phyloP scores from a whole-genome alignment of 148 eudicot species.

The Chenopodium album region DNA sequence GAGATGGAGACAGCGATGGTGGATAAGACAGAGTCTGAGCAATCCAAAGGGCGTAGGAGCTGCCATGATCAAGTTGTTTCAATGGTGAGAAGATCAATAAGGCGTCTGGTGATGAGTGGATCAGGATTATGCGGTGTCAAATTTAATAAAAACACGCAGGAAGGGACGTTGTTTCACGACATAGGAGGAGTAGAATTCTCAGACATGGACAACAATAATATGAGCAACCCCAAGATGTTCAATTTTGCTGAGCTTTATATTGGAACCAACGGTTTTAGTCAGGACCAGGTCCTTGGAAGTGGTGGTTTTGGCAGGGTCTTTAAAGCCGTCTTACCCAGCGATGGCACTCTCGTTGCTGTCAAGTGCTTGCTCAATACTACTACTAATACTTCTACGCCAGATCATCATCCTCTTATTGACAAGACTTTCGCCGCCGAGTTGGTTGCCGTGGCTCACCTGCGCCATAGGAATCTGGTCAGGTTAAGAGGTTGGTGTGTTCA shows the following conservation, averaged over 20 bases:
- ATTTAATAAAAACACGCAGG: not conserved
- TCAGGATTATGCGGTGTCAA: conserved; percentile 7
- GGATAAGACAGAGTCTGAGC: conserved; percentile 5
- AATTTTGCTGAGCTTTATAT: conserved; percentile 86
- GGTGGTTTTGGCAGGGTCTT: conserved; percentile 91
- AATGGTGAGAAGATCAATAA: conserved; percentile 28
- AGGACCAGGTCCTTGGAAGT: conserved; percentile 64
- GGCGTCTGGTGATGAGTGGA: conserved; percentile 21
- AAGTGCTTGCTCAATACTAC: conserved; percentile 51
- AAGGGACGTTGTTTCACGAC: conserved; percentile 45
- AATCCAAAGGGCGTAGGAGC: not conserved
- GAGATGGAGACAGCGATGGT: conserved; percentile 8
- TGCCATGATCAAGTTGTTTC: conserved; percentile 23
- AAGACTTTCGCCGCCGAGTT: conserved; percentile 87
- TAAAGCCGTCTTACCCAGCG: conserved; percentile 72
- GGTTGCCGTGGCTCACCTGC: conserved; percentile 91
- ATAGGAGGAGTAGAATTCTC: conserved; percentile 59
- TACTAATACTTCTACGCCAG: not conserved
- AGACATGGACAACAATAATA: conserved; percentile 23
- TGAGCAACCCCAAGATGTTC: conserved; percentile 53
- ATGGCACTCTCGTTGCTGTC: conserved; percentile 73
- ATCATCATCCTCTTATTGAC: conserved; percentile 37
- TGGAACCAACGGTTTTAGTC: conserved; percentile 72
- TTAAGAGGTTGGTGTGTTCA: conserved; percentile 95
- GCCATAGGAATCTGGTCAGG: conserved; percentile 89